phyloP scores from a whole-genome alignment of 805 yeast species.

The Cyberlindnera suaveolens region DNA sequence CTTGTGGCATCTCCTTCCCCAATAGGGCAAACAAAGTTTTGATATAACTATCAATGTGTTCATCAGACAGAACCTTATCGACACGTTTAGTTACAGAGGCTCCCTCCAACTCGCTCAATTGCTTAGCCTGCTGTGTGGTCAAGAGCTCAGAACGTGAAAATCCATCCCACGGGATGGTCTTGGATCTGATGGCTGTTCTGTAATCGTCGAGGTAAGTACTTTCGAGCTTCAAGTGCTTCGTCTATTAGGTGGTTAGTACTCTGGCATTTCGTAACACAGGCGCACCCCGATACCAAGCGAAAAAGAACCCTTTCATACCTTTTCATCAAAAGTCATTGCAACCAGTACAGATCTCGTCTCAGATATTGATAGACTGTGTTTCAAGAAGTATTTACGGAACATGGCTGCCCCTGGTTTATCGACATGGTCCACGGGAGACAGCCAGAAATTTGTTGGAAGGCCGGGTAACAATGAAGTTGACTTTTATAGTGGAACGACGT shows the following conservation, averaged over 20 bases:
- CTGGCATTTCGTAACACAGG: too few relatives aligned
- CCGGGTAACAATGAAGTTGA: too few relatives aligned
- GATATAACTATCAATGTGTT: conserved; percentile 45
- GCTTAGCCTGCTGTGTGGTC: conserved; percentile 57
- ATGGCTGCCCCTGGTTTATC: too few relatives aligned
- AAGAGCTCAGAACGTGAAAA: conserved; percentile 69
- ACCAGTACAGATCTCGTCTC: too few relatives aligned
- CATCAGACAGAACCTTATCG: conserved; percentile 30
- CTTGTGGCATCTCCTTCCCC: conserved; percentile 44
- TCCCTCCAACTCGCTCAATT: conserved; percentile 29
- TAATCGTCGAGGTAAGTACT: conserved; percentile 62
- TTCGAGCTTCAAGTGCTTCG: conserved; percentile 40
- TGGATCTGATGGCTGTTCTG: conserved; percentile 61
- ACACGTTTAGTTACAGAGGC: conserved; percentile 30
- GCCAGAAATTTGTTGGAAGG: too few relatives aligned
- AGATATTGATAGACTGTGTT: too few relatives aligned
- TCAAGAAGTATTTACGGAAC: too few relatives aligned
- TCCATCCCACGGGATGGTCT: conserved; percentile 91
- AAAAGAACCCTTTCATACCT: too few relatives aligned
- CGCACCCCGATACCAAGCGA: too few relatives aligned
- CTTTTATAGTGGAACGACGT: too few relatives aligned
- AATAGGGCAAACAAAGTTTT: conserved; percentile 49
- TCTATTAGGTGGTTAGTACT: conserved; percentile 7
- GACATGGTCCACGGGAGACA: too few relatives aligned
- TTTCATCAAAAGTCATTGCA: too few relatives aligned